These are phyloP conservation scores for Chaetomium globosum DNA, from an alignment of 2,329 filamentous ascomycete genomes.

Conservation along the genomic window DNA sequence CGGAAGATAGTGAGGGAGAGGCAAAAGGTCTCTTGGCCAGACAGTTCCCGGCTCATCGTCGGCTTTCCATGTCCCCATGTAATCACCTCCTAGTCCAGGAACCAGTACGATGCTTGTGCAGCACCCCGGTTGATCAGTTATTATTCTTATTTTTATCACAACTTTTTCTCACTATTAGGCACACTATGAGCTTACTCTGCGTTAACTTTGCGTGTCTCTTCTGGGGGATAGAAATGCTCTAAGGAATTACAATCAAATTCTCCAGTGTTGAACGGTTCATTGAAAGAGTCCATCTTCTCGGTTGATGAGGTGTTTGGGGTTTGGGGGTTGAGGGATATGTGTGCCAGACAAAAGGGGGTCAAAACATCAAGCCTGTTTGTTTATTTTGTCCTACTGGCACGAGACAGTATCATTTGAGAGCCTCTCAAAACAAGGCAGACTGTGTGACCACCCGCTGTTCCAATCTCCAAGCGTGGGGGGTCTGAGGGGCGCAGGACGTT, in stretches of 20 bases:
- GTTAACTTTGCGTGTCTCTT: background rate
- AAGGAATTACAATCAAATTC: background rate
- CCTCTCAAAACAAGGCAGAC: background rate
- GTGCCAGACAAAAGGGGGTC: background rate
- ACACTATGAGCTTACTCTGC: background rate
- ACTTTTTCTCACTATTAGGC: no score
- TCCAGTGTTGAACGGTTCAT: background rate
- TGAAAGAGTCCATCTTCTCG: background rate
- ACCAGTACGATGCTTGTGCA: background rate
- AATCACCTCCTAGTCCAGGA: background rate
- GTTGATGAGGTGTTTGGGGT: background rate
- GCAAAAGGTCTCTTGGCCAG: background rate
- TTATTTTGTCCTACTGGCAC: background rate
- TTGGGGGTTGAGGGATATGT: background rate
- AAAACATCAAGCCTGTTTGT: background rate
- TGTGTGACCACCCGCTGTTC: background rate
- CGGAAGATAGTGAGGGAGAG: background rate
- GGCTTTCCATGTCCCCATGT: background rate
- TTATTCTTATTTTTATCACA: background rate
- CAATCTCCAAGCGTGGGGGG: background rate
- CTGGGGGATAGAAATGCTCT: background rate
- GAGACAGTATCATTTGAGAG: background rate
- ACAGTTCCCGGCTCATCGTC: background rate
- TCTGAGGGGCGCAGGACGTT: background rate
- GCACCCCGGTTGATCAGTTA: background rate